Base-by-base conservation (phyloP, 139 green algal species). In the Chlorella sp. region DNA sequence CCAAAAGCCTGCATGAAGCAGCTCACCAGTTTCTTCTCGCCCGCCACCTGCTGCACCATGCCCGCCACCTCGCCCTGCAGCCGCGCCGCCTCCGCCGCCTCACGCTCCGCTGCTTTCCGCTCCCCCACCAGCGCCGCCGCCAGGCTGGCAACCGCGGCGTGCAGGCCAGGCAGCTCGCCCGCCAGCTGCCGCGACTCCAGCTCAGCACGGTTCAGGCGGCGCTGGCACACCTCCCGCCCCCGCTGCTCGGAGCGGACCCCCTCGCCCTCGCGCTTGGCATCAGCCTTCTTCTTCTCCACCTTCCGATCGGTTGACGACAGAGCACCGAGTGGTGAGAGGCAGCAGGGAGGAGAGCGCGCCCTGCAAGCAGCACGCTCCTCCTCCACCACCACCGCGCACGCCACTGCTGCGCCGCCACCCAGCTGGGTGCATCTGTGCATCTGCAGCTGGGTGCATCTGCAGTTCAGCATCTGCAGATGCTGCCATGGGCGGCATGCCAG, bases 11-110 rank as follows among this genome's bases (percentile, higher is more conserved):
- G 41, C 20, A 54, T 4, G n/a, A 17, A 1, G 11, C 16, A 56
- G 9, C 40, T 82, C 72, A 77, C 85, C 73, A 86, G 82, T 38
- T 67, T 51, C 34, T 81, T 88, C 38, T 90, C 82, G 3, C 46
- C 76, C 22, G 78, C 86, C 22, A 88, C 46, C 24, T 34, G 32
- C 14, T 74, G 77, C 43, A 90, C 40, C 77, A 90, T 17, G 40
- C 68, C 32, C 85, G 89, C 65, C 58, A 87, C 32, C 54, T 91
- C 87, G 14, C 70, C 72, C 46, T 79, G 65, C 75, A 78, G 65
- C 83, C 76, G 82, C 56, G 11, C 56, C 26, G 69, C 77, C 26
- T 69, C 83, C 41, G 81, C 40, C 51, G 85, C 82, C 48, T 68
- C 43, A 0, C 43, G 41, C 20, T 76, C 38, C 80, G 84, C 81